phyloP scores from a whole-genome alignment of 2,329 filamentous ascomycete genomes.

The Fonsecaea nubica region DNA sequence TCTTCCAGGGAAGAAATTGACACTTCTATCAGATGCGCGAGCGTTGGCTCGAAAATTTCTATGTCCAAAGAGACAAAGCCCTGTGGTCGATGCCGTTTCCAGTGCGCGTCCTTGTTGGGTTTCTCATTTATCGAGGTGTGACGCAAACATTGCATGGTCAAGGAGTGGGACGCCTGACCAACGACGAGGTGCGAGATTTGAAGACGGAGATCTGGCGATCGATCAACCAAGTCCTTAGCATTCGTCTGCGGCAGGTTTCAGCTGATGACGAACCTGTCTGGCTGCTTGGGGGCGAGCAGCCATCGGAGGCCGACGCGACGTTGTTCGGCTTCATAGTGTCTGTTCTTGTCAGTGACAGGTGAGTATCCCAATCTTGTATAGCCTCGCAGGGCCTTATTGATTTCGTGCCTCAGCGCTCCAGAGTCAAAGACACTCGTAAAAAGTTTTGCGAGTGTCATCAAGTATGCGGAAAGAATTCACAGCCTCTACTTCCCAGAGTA shows the following conservation, averaged over 20 bases:
- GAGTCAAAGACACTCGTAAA: conserved; percentile 55
- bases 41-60: conserved; percentile 66
- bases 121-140: conserved; percentile 55
- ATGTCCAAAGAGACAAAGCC: conserved; percentile 61
- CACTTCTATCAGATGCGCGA: conserved; percentile 49
- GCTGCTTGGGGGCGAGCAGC: conserved; percentile 60
- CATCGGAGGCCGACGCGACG: conserved; percentile 64
- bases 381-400: conserved; percentile 16
- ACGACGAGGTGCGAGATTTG: conserved; percentile 57
- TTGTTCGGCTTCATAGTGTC: conserved; percentile 65
- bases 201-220: conserved; percentile 61
- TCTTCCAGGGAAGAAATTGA: not conserved
- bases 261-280: conserved; percentile 58
- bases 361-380: conserved; percentile 44
- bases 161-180: conserved; percentile 60
- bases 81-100: conserved; percentile 61
- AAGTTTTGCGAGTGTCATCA: conserved; percentile 57
- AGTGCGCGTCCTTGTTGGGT: conserved; percentile 59
- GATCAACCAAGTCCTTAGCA: conserved; percentile 55
- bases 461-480: conserved; percentile 65
- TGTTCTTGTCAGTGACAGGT: conserved; percentile 62
- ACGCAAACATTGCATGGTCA: conserved; percentile 61
- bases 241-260: conserved; percentile 45
- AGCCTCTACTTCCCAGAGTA: conserved; percentile 65
- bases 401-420: conserved; percentile 51